Conservation (phyloP, 192 early-diverging fungal genomes). For the Coemansia sp. region DNA sequence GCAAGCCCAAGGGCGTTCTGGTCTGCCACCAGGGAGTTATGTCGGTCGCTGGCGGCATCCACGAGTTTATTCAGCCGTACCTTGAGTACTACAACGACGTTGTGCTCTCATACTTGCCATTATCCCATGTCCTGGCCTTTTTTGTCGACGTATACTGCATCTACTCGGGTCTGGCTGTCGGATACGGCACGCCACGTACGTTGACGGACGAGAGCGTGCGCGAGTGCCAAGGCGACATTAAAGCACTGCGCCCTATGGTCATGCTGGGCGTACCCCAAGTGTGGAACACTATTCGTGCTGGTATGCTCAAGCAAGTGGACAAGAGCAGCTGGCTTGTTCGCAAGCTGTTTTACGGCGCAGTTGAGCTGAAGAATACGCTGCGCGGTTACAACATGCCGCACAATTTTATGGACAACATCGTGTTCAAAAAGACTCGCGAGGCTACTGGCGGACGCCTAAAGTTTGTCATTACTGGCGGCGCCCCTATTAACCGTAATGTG, state of each 20-base stretch:
- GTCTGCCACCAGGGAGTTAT: conserved; percentile 81
- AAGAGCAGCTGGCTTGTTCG: conserved; percentile 60
- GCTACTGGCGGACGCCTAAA: conserved; percentile 87
- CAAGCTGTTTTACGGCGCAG: conserved; percentile 74
- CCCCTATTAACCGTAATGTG: conserved; percentile 84
- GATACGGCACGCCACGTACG: conserved; percentile 70
- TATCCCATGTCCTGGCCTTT: conserved; percentile 89
- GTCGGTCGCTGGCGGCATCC: conserved; percentile 61
- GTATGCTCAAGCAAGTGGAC: conserved; percentile 70
- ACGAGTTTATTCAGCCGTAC: conserved; percentile 38
- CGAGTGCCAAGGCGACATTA: conserved; percentile 77
- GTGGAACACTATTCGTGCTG: conserved; percentile 90
- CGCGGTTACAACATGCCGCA: conserved; percentile 66
- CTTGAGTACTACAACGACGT: conserved; percentile 56
- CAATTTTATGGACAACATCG: conserved; percentile 69
- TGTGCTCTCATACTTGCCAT: conserved; percentile 78
- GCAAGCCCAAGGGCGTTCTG: conserved; percentile 93
- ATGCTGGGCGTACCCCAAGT: conserved; percentile 84
- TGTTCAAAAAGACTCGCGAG: conserved; percentile 87
- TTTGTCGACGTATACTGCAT: conserved; percentile 71
- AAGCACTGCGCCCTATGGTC: conserved; percentile 71
- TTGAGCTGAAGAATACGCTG: conserved; percentile 66
- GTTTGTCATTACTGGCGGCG: conserved; percentile 85
- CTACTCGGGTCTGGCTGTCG: conserved; percentile 65
- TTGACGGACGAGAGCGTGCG: conserved; percentile 74